A percentile compares a stretch with the other conserved stretches of the same genome.
phyloP scores from a whole-genome alignment of 2,329 filamentous ascomycete species.

The Chaetoscypha palmicola region DNA sequence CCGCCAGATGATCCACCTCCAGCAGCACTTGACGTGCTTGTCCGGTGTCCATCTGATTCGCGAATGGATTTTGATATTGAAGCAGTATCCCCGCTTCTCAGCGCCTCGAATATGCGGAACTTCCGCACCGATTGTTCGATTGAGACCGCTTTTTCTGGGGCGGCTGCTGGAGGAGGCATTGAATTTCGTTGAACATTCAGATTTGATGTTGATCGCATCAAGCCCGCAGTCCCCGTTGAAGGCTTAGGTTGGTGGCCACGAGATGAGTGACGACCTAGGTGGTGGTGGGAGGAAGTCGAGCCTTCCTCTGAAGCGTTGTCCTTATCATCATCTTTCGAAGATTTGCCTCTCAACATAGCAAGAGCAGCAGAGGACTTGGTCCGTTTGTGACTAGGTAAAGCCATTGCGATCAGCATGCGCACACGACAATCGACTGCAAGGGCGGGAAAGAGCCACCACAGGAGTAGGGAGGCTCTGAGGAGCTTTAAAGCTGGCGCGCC shows the following conservation, averaged over 20 bases:
- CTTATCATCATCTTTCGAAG: constrained; percentile 26
- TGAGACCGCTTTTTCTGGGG: constrained; percentile 36
- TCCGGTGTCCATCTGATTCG: constrained; percentile 42
- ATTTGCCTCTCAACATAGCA: constrained; percentile 45
- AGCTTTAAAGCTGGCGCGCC: not conserved
- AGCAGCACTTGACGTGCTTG: constrained; percentile 37
- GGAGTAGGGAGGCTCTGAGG: not conserved
- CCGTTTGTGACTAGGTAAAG: constrained; percentile 37
- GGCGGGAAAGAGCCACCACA: not conserved
- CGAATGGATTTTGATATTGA: constrained; percentile 82
- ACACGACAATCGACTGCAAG: not conserved
- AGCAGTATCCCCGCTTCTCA: constrained; percentile 83
- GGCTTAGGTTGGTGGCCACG: constrained; percentile 23
- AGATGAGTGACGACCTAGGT: constrained; percentile 20
- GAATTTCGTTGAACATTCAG: constrained; percentile 12
- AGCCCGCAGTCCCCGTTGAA: constrained; percentile 25
- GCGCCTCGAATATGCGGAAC: constrained; percentile 87
- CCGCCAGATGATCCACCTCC: constrained; percentile 30
- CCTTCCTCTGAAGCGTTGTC: constrained; percentile 28
- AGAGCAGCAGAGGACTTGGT: constrained; percentile 48
- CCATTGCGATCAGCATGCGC: constrained; percentile 13
- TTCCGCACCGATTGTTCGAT: constrained; percentile 93
- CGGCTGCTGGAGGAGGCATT: constrained; percentile 12
- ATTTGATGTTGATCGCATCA: constrained; percentile 26
- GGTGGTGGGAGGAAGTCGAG: constrained; percentile 23